These are phyloP conservation scores for Backusella mclennaniae DNA, from an alignment of 192 early-diverging fungal genomes.

Conservation along the genomic window DNA sequence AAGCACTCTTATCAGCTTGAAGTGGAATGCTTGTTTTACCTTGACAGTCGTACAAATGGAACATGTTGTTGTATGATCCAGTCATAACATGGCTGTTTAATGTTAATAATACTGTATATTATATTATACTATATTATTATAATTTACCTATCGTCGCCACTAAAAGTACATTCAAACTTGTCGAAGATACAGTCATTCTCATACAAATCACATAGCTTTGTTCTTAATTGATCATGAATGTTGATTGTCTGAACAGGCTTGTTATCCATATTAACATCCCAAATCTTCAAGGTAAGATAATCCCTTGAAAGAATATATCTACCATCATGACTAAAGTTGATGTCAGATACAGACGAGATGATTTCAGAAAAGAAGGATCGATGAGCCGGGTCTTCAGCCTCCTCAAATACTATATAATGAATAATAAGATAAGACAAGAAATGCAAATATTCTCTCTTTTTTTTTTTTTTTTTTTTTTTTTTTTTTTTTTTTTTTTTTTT, in stretches of 20 bases:
- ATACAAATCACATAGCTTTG: slow-evolving; percentile 97
- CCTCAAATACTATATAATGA: slow-evolving; percentile 75
- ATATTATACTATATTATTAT: too few species aligned
- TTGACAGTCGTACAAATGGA: slow-evolving; percentile 89
- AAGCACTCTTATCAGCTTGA: slow-evolving; percentile 98
- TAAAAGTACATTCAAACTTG: slow-evolving; percentile 99
- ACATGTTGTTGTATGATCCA: slow-evolving; percentile 98
- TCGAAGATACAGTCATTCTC: slow-evolving; percentile 99
- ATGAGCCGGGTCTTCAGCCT: slow-evolving; percentile 88
- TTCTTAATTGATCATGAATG: slow-evolving; percentile 94
- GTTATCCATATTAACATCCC: slow-evolving; percentile 98
- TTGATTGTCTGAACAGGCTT: slow-evolving; percentile 92
- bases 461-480: too few species aligned
- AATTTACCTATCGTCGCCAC: slow-evolving; percentile 83
- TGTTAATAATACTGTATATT: too few species aligned
- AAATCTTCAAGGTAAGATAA: slow-evolving; percentile 95
- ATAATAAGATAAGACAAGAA: not conserved
- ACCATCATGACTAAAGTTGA: slow-evolving; percentile 94
- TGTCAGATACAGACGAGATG: slow-evolving; percentile 96
- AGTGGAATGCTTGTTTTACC: slow-evolving; percentile 80
- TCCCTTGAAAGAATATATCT: slow-evolving; percentile 96
- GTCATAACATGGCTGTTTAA: slow-evolving; percentile 73
- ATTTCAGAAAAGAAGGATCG: slow-evolving; percentile 99
- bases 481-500: too few species aligned
- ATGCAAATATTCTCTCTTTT: not conserved